Evolutionary conservation across 2,329 filamentous ascomycete genomes (phyloP), one percentile per base, ranked within the genome.

Genomic region (Didymosphaeria variabile): DNA sequence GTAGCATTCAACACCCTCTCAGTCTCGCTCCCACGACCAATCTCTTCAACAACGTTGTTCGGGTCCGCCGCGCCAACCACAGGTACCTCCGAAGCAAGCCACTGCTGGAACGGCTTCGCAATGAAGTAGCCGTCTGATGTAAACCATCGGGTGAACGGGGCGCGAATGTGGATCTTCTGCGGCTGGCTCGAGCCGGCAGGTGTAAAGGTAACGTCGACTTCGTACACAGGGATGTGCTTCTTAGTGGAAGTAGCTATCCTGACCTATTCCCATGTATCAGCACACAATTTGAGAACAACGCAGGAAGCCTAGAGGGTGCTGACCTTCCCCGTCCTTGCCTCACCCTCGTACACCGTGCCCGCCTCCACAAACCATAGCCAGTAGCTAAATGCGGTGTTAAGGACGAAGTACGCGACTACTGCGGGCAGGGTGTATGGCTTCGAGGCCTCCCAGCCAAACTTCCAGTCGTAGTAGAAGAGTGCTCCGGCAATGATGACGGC

Each of bases 381-480:
- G 71, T 88, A 86, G 40, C 92, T 94, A 70, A 98, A 85, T 2
- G 86, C 83, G 32, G 86, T 85, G 76, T 97, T 98, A 54, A 99
- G 81, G 2, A 91, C 55, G 45, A 92, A 89, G 82, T 99, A 99
- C 17, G 90, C 75, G 12, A 85, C 84, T 5, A 98, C 94, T 3
- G 95, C 94, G 42, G 85, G 86, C 3, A 91, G 86, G 0, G 94
- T 96, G 82, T 89, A 94, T 65, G 85, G 81, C 79, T 95, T 96
- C 19, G 94, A 97, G 63, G 81, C 83, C 65, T 97, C 92, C 85
- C 95, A 98, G 70, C 94, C 94, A 51, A 93, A 84, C 75, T 92
- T 92, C 83, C 93, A 97, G 85, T 99, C 95, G 82, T 93, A 94
- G 64, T 88, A 88, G 84, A 98, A 98, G 71, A 92, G 93, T 63